A percentile compares a stretch with the other conserved stretches of the same genome.
Conservation (phyloP, 139 green algal genomes). For the Micractinium sp. region DNA sequence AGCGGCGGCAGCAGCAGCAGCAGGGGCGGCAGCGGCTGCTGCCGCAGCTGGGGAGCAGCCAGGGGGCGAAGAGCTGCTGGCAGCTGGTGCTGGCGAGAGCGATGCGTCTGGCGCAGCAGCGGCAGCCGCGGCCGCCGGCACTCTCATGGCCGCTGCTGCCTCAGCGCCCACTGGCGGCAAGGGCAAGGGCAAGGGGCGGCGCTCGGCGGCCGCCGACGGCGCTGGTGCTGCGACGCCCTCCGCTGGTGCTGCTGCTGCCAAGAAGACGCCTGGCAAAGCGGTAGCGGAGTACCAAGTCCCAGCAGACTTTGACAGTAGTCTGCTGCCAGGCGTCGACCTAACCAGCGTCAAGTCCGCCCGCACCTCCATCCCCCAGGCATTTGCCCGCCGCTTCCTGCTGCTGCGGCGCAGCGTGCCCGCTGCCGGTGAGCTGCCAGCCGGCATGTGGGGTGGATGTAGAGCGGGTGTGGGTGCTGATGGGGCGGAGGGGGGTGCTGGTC, state of each 20-base stretch:
- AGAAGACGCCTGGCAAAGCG: neutral
- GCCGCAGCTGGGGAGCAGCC: neutral
- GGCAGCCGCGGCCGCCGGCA: neutral
- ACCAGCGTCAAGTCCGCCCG: neutral
- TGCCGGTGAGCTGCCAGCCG: neutral
- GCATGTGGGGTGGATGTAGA: neutral
- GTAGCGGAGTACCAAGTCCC: constrained; percentile 3
- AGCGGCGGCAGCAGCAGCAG: neutral
- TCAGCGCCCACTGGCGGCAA: neutral
- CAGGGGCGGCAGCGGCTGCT: neutral
- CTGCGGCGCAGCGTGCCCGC: constrained; percentile 5
- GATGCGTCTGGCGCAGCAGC: neutral
- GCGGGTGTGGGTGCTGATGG: neutral
- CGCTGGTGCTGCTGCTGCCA: neutral
- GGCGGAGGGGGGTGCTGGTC: neutral
- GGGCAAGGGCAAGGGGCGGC: neutral
- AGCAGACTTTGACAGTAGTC: neutral
- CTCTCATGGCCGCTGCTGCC: neutral
- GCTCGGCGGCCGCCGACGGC: neutral
- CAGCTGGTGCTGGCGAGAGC: neutral
- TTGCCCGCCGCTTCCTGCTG: constrained; percentile 18
- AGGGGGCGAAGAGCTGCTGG: neutral
- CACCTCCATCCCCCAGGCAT: neutral
- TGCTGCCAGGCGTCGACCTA: neutral
- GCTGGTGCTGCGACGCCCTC: neutral